Base-by-base conservation (phyloP, 208 protist species). In the Perkinsela sp. region DNA sequence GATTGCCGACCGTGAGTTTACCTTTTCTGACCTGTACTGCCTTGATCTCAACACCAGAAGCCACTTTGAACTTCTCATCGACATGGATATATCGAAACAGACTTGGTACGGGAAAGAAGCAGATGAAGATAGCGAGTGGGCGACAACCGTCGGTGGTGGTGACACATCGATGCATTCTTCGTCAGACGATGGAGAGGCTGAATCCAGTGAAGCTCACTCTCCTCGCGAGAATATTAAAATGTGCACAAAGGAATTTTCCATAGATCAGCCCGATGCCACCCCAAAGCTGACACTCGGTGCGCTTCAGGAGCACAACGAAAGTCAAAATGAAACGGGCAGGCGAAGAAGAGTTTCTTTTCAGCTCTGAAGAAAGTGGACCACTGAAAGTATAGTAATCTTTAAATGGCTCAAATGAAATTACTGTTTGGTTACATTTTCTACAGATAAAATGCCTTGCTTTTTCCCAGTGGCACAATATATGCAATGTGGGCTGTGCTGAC, bases 31-130 rank as follows among this genome's bases (percentile, higher is more conserved):
- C 69, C 71, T 93, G 0, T 93, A 85, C 68, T n/a, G 77, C 2
- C 71, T 93, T 0, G 90, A 93, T 70, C 67, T 93, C 15, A 83
- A 85, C 71, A 77, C 70, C 31, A 78, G 85, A 22, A 85, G 90
- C 32, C 84, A 79, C 28, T 93, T 88, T 71, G 71, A 77, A 66
- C 68, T 82, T 40, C 80, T 88, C 0, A 78, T 86, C 15, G 86
- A 86, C 31, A 83, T 90, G 57, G 84, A 93, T 68, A 74, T 93
- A 31, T 88, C 80, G 1, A 74, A 76, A 1, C 71, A 77, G 0
- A 78, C 83, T 31, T 93, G 87, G 85, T 73, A 88, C 13, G 87
- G 82, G 66, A 86, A 83, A 69, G n/a, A n/a, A n/a, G n/a, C n/a
- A n/a, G 87, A 90, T 32, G 78, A 73, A 1, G 84, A 90, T 73